Evolutionary conservation across 192 early-diverging fungal genomes (phyloP).

Genomic region (Gonapodya sp.): DNA sequence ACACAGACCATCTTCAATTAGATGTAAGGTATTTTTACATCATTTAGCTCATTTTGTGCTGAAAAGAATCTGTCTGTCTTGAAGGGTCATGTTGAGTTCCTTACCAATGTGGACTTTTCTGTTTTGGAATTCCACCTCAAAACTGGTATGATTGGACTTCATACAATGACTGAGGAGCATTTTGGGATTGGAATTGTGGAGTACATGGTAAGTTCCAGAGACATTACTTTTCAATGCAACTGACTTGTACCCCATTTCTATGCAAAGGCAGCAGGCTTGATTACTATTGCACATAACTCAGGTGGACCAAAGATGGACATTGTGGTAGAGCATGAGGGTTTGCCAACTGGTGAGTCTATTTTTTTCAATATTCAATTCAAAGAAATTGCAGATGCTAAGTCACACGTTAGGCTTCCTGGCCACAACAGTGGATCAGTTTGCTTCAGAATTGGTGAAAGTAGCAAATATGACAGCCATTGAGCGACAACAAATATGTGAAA

Average conservation of each 20-base stretch:
- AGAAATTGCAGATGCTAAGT: slow-evolving; percentile 17
- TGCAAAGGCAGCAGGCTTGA: slow-evolving; percentile 64
- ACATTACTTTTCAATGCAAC: slow-evolving; percentile 6
- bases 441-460: slow-evolving; percentile 37
- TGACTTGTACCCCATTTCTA: slow-evolving; percentile 10
- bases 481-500: slow-evolving; percentile 35
- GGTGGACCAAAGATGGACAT: slow-evolving; percentile 84
- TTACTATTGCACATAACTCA: slow-evolving; percentile 72
- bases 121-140: slow-evolving; percentile 53
- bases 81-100: slow-evolving; percentile 63
- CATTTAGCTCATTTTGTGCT: background rate
- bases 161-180: slow-evolving; percentile 97
- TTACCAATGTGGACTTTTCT: slow-evolving; percentile 71
- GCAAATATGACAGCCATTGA: slow-evolving; percentile 31
- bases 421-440: slow-evolving; percentile 51
- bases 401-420: slow-evolving; percentile 51
- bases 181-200: slow-evolving; percentile 98
- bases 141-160: slow-evolving; percentile 65
- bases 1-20: too few relatives aligned
- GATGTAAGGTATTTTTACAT: too few relatives aligned
- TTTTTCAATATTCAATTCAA: background rate
- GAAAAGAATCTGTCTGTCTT: too few relatives aligned
- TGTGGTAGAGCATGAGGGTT: slow-evolving; percentile 30
- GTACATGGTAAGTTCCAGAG: slow-evolving; percentile 70
- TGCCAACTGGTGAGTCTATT: background rate